A percentile compares a stretch with the other conserved stretches of the same genome.
phyloP scores from a whole-genome alignment of 2,329 filamentous ascomycete species.

The Colletotrichum caudatum region DNA sequence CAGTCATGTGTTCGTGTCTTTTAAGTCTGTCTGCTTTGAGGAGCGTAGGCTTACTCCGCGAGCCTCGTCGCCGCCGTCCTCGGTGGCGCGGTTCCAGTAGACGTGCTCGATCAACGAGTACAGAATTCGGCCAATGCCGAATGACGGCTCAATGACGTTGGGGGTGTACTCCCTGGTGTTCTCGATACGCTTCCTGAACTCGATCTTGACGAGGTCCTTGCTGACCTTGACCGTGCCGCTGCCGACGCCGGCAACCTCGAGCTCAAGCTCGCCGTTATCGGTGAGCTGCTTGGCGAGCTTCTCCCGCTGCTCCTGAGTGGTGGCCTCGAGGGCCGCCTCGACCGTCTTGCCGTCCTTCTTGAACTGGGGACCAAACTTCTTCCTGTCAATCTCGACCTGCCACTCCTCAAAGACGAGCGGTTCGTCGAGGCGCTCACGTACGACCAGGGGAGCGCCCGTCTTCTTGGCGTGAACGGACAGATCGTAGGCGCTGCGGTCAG shows the following conservation, averaged over 20 bases:
- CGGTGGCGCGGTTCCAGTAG: constrained; percentile 85
- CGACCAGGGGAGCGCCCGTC: constrained; percentile 87
- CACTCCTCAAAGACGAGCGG: constrained; percentile 88
- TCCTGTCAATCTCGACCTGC: constrained; percentile 89
- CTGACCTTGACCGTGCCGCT: constrained; percentile 82
- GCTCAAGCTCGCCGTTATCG: constrained; percentile 78
- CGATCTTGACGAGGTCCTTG: constrained; percentile 84
- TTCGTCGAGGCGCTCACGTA: constrained; percentile 83
- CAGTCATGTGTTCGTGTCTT: constrained; percentile 42
- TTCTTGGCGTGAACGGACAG: constrained; percentile 92
- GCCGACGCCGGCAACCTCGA: constrained; percentile 76
- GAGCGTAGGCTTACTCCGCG: constrained; percentile 75
- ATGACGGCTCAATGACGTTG: constrained; percentile 97
- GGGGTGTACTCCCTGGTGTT: constrained; percentile 92
- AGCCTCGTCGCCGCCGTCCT: constrained; percentile 79
- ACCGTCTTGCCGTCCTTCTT: constrained; percentile 94
- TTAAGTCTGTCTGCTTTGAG: not conserved
- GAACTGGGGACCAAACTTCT: constrained; percentile 94
- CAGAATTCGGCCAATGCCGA: constrained; percentile 94
- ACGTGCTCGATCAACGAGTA: constrained; percentile 94
- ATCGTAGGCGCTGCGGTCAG: constrained; percentile 95
- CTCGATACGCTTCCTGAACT: constrained; percentile 84
- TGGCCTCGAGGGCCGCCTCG: constrained; percentile 80
- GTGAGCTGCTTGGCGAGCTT: constrained; percentile 80
- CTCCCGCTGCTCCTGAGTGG: constrained; percentile 85